Base-by-base conservation (phyloP, 306 rosid species). In the Clitoria ternatea region DNA sequence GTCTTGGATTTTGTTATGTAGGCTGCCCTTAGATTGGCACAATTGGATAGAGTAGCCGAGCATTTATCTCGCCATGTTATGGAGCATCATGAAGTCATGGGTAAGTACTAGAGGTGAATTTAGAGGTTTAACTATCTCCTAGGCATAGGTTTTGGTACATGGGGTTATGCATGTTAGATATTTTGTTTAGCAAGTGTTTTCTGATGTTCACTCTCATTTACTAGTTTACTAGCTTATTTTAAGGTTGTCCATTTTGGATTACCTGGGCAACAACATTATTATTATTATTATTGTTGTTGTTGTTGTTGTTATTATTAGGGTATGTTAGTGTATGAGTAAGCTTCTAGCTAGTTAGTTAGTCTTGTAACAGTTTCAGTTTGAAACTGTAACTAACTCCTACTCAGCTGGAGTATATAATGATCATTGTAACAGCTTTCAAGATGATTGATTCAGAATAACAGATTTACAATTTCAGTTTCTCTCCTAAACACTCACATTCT, bases 61-160 rank as follows among this genome's bases (percentile, higher is more conserved):
- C 74, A 55, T 39, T 84, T 95, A 64, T 95, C 99, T 63, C 89
- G 79, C 65, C 94, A 95, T 57, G 96, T 95, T 67, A 95, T 95
- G 96, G 88, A 95, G 84, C 91, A 95, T 79, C 96, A 95, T 78
- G 96, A 95, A 95, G 99, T 95, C 80, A 95, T 95, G 97, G 99
- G 99, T 95, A 85, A 85, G 97, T 45, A 66, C 71, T 72, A 67
- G 57, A 61, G 66, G 29, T 40, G 36, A 79, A 67, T 64, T 39
- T 24, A 72, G 45, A 54, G 72, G 48, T 62, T 72, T 63, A 76
- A 6, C 70, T 48, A 45, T 74, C 27, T 33, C 52, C 15, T 35
- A 32, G 52, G 61, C 43, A 49, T 40, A 44, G 74, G 37, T 59
- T 50, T 64, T 23, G 4, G 49, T 52, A 43, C 69, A 63, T 8